Percentiles rank a stretch among this genome's conserved stretches.
Evolutionary conservation across 169 alveolate species (phyloP).

Genomic region (Eimeria falciformis): DNA sequence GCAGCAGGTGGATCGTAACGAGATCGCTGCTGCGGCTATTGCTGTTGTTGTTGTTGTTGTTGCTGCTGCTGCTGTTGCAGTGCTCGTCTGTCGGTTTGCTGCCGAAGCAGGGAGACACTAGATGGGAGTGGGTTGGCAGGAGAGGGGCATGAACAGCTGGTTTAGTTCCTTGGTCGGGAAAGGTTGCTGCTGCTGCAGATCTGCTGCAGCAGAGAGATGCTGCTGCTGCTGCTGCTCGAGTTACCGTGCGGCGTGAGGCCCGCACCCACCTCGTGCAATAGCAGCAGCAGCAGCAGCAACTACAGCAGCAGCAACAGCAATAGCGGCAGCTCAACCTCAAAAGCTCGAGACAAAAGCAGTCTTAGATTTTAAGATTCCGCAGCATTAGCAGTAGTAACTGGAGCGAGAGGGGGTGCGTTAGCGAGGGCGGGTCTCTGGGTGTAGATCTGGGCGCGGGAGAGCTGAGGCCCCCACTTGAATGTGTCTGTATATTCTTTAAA

Average conservation of each 20-base stretch:
- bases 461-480: too few relatives aligned
- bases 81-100: background rate
- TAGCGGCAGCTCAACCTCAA: too few relatives aligned
- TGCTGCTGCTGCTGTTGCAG: too few relatives aligned
- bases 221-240: conserved; percentile 9
- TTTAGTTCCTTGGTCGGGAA: background rate
- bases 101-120: background rate
- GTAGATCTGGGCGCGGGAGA: too few relatives aligned
- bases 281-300: conserved; percentile 1
- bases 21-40: background rate
- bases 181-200: background rate
- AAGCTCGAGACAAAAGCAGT: too few relatives aligned
- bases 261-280: conserved; percentile 17
- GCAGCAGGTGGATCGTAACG: background rate
- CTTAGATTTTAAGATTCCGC: too few relatives aligned
- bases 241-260: conserved; percentile 27
- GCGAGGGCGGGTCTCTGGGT: too few relatives aligned
- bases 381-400: background rate
- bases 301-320: background rate
- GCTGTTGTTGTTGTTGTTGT: background rate
- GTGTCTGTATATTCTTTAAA: too few relatives aligned
- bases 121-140: background rate
- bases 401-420: background rate
- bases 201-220: background rate
- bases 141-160: background rate